Conservation (phyloP, 1,284 basidiomycete species). For the Neolentinus lepideus region DNA sequence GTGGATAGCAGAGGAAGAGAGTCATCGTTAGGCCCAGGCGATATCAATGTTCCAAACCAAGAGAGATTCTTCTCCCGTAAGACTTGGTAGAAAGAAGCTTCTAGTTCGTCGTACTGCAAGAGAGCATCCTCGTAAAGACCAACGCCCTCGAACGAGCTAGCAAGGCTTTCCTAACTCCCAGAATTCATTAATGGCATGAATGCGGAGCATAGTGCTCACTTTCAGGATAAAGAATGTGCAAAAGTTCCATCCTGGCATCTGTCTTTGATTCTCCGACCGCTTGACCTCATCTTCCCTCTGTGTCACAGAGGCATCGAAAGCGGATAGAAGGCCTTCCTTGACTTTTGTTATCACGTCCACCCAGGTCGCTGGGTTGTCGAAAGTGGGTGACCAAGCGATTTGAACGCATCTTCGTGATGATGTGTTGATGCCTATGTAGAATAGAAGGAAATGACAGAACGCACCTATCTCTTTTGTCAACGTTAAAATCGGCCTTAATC, state of each 20-base stretch:
- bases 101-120: constrained; percentile 87
- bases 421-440: neutral
- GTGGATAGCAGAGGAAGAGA: constrained; percentile 76
- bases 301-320: constrained; percentile 76
- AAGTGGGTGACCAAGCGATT: constrained; percentile 60
- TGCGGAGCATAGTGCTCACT: constrained; percentile 31
- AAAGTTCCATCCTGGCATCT: constrained; percentile 95
- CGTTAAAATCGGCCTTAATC: constrained; percentile 89
- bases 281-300: constrained; percentile 85
- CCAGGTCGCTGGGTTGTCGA: constrained; percentile 80
- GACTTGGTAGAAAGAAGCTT: constrained; percentile 78
- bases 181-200: constrained; percentile 1
- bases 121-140: constrained; percentile 87
- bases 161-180: constrained; percentile 77
- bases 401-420: constrained; percentile 63
- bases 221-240: constrained; percentile 94
- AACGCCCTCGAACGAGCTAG: constrained; percentile 88
- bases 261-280: constrained; percentile 78
- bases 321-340: constrained; percentile 80
- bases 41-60: constrained; percentile 85
- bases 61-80: constrained; percentile 77
- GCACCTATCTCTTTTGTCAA: constrained; percentile 83
- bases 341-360: constrained; percentile 84
- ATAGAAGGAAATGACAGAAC: constrained; percentile 10
- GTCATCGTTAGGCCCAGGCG: constrained; percentile 69